Base-by-base conservation (phyloP, 805 yeast genomes). In the Candida gorgasii region DNA sequence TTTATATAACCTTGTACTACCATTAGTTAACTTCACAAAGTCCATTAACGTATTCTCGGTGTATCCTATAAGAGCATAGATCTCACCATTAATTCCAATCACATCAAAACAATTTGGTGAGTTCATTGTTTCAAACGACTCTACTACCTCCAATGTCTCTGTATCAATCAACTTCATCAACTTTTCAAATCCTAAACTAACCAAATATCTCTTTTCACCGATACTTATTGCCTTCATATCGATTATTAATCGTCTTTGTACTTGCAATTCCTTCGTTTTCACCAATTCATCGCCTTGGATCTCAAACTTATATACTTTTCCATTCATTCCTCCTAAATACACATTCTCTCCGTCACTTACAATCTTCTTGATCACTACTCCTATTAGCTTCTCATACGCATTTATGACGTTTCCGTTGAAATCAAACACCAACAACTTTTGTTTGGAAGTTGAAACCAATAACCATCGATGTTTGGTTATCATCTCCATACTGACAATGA, bases 161-260 rank as follows among this genome's bases (percentile, higher is more conserved):
- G 37, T 13, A 2, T 51, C 48, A 6, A 50, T 44, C 2, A 74
- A 37, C 41, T 55, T 51, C 41, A 73, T 60, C 27, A 74, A 55
- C 36, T 63, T 69, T 58, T 84, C 90, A 75, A 83, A 75, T 3
- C 89, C 88, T 47, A 79, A 63, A 1, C 86, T 74, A 8, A 75
- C 65, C 15, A 83, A 50, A 48, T 67, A 73, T 14, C 66, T 64
- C 4, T 54, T 42, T 1, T 42, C 55, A 1, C 49, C 48, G 29
- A 44, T 43, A 1, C 37, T 20, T 3, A 55, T 47, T 23, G 61
- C 27, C 44, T 64, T 66, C 20, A 71, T 65, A 40, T 71, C 75
- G 1, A 69, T 60, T 15, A 75, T 55, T 23, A 68, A 57, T 34
- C 68, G 58, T 17, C 52, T 47, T 42, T 71, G 74, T 11, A 64